Base-by-base conservation (phyloP, 1,139 yeast genomes). In the Neolecta irregularis region DNA sequence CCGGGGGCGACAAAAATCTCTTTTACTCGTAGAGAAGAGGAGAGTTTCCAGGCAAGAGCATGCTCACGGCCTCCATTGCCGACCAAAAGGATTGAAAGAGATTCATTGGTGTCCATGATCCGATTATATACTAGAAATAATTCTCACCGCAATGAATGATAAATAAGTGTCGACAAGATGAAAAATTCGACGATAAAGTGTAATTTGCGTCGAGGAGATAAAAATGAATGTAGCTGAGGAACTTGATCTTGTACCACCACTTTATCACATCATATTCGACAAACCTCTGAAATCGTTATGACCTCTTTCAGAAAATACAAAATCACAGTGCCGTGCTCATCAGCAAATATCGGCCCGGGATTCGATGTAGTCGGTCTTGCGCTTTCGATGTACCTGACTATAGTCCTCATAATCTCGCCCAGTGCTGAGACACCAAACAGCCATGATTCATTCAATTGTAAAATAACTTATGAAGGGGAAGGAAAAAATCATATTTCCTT, bases 11-110 rank as follows among this genome's bases (percentile, higher is more conserved):
- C 94, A 50, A 55, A 91, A 48, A 91, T 75, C 44, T 69, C 67
- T 43, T 62, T 60, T 30, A 83, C 93, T 26, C 69, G 57, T 26
- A 71, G 60, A 22, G 94, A 80, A 57, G 81, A 91, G 29, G 78
- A 63, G 47, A 91, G 68, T 53, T 77, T 79, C 95, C 95, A 85
- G 13, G 81, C 78, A 46, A 91, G 67, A 38, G 98, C 96, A 57
- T 88, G 96, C 60, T 91, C 99, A 65, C 99, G 83, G 48, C 98
- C 99, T 53, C 99, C 99, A 61, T 79, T 83, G 51, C 99, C 99
- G 49, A 91, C 68, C 45, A 91, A 75, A 45, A 91, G 74, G 47
- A 88, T 41, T 18, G 36, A 35, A 23, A 45, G 33, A 15, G 35
- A 30, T 33, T 25, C 30, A 13, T 8, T 24, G 19, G 33, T 8